Percentiles rank a stretch among this genome's conserved stretches.
phyloP scores from a whole-genome alignment of 495 filamentous ascomycete species.

The Penicillium coprophilum region DNA sequence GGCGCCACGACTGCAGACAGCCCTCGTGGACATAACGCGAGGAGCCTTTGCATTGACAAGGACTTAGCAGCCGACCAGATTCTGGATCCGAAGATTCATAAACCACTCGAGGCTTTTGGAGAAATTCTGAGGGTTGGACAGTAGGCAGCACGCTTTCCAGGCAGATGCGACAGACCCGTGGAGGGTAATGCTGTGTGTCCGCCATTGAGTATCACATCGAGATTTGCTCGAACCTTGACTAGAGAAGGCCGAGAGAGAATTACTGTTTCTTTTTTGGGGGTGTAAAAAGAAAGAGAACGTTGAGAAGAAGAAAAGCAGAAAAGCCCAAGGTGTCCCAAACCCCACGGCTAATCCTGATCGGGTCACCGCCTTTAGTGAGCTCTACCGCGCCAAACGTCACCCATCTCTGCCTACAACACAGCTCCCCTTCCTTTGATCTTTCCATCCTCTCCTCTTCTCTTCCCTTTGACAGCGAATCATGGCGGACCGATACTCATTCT shows the following conservation, averaged over 20 bases:
- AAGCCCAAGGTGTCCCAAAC: slow-evolving; percentile 16
- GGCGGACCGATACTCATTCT: slow-evolving; percentile 99
- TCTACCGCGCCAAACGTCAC: slow-evolving; percentile 33
- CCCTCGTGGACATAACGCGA: slow-evolving; percentile 93
- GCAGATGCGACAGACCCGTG: slow-evolving; percentile 88
- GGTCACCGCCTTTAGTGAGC: slow-evolving; percentile 34
- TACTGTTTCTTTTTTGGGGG: neutral
- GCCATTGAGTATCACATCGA: slow-evolving; percentile 17
- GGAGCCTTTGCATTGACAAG: slow-evolving; percentile 90
- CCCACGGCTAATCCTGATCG: slow-evolving; percentile 21
- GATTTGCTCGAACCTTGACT: neutral
- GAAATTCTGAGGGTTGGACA: slow-evolving; percentile 63
- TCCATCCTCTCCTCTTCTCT: slow-evolving; percentile 16
- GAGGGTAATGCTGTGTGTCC: slow-evolving; percentile 54
- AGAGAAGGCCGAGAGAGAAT: neutral
- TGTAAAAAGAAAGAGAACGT: slow-evolving; percentile 10
- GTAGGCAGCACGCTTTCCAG: slow-evolving; percentile 81
- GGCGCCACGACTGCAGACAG: slow-evolving; percentile 86
- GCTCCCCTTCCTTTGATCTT: slow-evolving; percentile 15
- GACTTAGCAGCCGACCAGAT: slow-evolving; percentile 78
- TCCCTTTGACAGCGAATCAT: slow-evolving; percentile 48
- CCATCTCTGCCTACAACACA: slow-evolving; percentile 31
- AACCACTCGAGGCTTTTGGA: slow-evolving; percentile 62
- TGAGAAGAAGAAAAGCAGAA: slow-evolving; percentile 18
- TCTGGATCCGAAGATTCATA: slow-evolving; percentile 76